A percentile compares a stretch with the other conserved stretches of the same genome.
These are phyloP conservation scores for Sarocladium brachiariae DNA, from an alignment of 2,329 filamentous ascomycete species.

Conservation along the genomic window DNA sequence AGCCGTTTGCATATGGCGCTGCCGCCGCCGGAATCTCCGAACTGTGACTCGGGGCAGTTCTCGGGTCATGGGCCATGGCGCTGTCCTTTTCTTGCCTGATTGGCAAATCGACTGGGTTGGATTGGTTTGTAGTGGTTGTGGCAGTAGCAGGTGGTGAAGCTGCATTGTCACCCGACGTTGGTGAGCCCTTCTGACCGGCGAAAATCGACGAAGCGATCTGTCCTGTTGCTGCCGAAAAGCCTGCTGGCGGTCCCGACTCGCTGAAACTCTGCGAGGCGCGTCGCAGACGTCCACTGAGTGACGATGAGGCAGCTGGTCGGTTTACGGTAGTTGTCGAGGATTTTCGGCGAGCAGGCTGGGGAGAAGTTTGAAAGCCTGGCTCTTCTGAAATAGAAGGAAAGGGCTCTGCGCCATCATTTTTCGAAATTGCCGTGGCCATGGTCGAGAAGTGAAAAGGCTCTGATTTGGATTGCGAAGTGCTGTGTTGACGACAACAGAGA, in stretches of 20 bases:
- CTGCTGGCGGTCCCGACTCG: slow-evolving; percentile 38
- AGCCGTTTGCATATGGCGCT: slow-evolving; percentile 52
- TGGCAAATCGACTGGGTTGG: slow-evolving; percentile 5
- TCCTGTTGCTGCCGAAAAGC: slow-evolving; percentile 41
- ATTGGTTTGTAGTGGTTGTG: slow-evolving; percentile 14
- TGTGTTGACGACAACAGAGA: not conserved
- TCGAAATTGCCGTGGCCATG: not conserved
- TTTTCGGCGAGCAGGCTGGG: slow-evolving; percentile 6
- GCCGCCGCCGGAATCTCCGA: slow-evolving; percentile 22
- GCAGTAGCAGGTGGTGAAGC: slow-evolving; percentile 14
- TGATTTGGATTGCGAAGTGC: not conserved
- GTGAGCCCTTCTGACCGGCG: slow-evolving; percentile 15
- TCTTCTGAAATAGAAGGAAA: slow-evolving; percentile 20
- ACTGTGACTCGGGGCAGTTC: slow-evolving; percentile 13
- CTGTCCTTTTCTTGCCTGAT: slow-evolving; percentile 11
- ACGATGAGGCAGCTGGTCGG: slow-evolving; percentile 23
- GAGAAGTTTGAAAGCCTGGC: slow-evolving; percentile 8
- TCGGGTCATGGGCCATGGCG: slow-evolving; percentile 13
- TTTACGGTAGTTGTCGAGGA: slow-evolving; percentile 1
- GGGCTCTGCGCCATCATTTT: slow-evolving; percentile 17
- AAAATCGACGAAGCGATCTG: slow-evolving; percentile 36
- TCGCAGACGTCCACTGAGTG: slow-evolving; percentile 25
- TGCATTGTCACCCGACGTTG: not conserved
- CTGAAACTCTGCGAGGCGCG: slow-evolving; percentile 32
- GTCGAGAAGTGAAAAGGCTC: not conserved